Evolutionary conservation across 352 stramenopile species (phyloP), one percentile per base, ranked within the genome.

Genomic region (Phytophthora pistaciae): DNA sequence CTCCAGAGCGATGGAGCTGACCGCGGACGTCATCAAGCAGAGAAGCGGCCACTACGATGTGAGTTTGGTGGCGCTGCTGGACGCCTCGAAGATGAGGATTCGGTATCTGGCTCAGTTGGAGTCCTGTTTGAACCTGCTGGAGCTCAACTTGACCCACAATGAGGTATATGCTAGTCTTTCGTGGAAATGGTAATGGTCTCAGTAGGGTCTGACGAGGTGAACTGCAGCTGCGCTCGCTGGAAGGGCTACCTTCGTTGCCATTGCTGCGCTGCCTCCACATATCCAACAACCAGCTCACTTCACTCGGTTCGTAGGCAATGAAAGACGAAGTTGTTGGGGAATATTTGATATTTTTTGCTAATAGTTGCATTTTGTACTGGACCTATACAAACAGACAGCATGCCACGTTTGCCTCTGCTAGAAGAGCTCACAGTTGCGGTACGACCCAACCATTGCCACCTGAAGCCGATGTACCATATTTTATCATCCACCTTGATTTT

Each of bases 1-100:
- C 13, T 58, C 4, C 8, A 54, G 20, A 4, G 25, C 9, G 38
- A 93, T 93, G 85, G 82, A 93, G 70, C 75, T 94, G 38, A 86
- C 79, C 9, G 74, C 74, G 9, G 79, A 91, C 5, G 48, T 87
- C 44, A 86, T 94, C 73, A 94, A 94, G 71, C 80, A 78, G 9
- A 75, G 84, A 42, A 93, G 85, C 64, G 88, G 88, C 29, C 87
- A 94, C 70, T 94, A 93, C 63, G 87, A 94, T 60, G 54, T 92
- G 18, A 77, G 61, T 40, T 91, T 88, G 66, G 74, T 94, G 62
- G 84, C 85, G 53, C 66, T 88, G 46, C 66, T 94, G 42, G 84
- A 94, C 52, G 80, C 93, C 49, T 89, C 85, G 0, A 33, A 29
- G n/a, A 78, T 79, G 23, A 72, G 74, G 4, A 75, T 93, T 4